Conservation (phyloP, 1,284 basidiomycete species). For the Kwoniella shivajii region DNA sequence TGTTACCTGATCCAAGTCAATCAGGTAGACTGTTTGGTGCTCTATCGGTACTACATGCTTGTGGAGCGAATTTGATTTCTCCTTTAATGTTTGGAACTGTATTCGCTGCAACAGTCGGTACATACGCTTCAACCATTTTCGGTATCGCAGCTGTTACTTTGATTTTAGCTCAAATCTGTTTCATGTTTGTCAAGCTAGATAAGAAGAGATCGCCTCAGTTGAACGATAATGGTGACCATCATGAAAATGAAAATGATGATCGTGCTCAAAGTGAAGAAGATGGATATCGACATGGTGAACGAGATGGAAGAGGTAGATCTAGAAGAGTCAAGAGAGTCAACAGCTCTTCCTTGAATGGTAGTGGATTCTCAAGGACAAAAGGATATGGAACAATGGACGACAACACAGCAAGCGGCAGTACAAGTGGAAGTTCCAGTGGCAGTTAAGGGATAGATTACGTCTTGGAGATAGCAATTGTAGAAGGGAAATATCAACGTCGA, state of each 20-base stretch:
- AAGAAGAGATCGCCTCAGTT: too few relatives aligned
- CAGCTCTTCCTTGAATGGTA: slow-evolving; percentile 13
- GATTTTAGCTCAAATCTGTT: slow-evolving; percentile 25
- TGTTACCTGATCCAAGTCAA: slow-evolving; percentile 44
- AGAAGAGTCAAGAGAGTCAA: slow-evolving; percentile 35
- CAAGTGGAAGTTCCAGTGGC: too few relatives aligned
- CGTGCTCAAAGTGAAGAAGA: background rate
- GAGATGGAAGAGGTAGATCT: slow-evolving; percentile 30
- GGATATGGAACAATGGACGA: background rate
- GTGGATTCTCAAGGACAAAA: slow-evolving; percentile 3
- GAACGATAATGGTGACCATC: too few relatives aligned
- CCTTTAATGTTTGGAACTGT: slow-evolving; percentile 48
- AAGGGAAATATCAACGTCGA: too few relatives aligned
- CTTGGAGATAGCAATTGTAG: too few relatives aligned
- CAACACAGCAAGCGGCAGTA: too few relatives aligned
- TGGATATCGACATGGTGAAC: background rate
- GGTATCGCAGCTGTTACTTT: slow-evolving; percentile 33
- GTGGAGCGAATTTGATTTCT: slow-evolving; percentile 42
- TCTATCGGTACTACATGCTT: slow-evolving; percentile 45
- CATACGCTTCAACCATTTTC: slow-evolving; percentile 48
- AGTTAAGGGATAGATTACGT: too few relatives aligned
- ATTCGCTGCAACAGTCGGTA: slow-evolving; percentile 44
- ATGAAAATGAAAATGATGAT: background rate
- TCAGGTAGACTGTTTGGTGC: slow-evolving; percentile 52
- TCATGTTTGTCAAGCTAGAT: slow-evolving; percentile 32